Base-by-base conservation (phyloP, 352 stramenopile species). In the Phytophthora fragariae region DNA sequence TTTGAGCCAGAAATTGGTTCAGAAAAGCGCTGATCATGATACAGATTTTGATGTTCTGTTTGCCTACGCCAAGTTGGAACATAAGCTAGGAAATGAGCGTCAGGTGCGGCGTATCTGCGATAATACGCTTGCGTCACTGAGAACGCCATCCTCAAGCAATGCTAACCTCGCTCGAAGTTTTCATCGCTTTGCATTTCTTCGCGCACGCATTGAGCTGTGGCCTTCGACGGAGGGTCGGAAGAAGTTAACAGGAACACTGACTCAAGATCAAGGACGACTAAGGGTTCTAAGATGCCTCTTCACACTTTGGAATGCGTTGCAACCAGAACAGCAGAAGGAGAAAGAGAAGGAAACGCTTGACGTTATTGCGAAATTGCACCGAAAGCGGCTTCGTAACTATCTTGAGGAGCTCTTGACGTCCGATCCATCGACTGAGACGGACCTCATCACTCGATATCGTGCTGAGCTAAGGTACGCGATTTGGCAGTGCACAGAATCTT, bases 171-270 rank as follows among this genome's bases (percentile, higher is more conserved):
- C 56, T 64, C 73, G 72, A 35, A 35, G 33, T 29, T 85, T 89
- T 11, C 87, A 94, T 66, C 77, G 78, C 8, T 79, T 93, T 44
- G 39, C 88, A 5, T 93, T 85, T 75, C 70, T 92, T 24, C 83
- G 83, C 1, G 59, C 79, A 3, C 76, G 80, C 11, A 61, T 74
- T 6, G 82, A 88, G 33, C 54, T 82, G 44, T 89, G 77, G 77
- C 33, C 33, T 17, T 60, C 53, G 21, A 56, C 19, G 11, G 9
- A 14, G 29, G 54, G 60, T 35, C 47, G 57, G 31, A 62, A 60
- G 12, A 73, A 68, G 4, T 5, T 57, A 15, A 76, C 64, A 29
- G 14, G 31, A 12, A 49, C 5, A n/a, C 1, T 35, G 5, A 60
- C 15, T 65, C 37, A 29, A 52, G 62, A 58, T 15, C 27, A 73